Conservation (phyloP, 139 green algal genomes). For the Auxenochlorella pyrenoidosa region DNA sequence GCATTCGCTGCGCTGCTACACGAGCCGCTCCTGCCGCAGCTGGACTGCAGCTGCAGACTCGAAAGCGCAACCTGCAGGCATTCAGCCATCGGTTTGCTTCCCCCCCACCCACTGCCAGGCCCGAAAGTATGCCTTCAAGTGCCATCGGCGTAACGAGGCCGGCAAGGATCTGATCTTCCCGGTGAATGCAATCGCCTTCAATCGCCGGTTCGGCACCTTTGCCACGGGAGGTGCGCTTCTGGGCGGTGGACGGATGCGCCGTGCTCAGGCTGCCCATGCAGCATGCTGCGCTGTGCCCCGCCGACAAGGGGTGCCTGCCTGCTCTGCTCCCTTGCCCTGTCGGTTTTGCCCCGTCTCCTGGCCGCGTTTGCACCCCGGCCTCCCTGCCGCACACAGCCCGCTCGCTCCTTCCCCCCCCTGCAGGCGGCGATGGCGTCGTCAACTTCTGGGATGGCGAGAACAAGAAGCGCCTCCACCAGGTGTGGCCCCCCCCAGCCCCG, state of each 20-base stretch:
- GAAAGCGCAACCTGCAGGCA: too few species aligned
- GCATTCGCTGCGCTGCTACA: too few species aligned
- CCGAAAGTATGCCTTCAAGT: conserved; percentile 95
- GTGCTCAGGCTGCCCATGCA: neutral
- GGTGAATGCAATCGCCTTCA: conserved; percentile 89
- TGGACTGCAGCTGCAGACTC: too few species aligned
- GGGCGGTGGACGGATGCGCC: neutral
- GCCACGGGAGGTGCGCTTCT: conserved; percentile 77
- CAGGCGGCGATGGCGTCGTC: neutral
- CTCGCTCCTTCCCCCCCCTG: neutral
- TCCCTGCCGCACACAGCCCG: neutral
- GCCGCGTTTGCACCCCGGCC: neutral
- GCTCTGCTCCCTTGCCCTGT: neutral
- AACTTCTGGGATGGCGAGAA: conserved; percentile 54
- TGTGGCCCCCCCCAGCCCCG: neutral
- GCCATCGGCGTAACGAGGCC: conserved; percentile 75
- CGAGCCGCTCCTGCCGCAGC: too few species aligned
- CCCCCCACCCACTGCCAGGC: conserved; percentile 45
- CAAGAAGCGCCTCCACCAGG: conserved; percentile 93
- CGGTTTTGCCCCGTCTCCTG: too few species aligned
- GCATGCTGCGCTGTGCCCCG: neutral
- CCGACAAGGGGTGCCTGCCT: too few species aligned
- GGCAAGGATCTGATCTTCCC: conserved; percentile 81
- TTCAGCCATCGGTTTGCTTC: too few species aligned
- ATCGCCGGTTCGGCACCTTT: conserved; percentile 86